phyloP scores from a whole-genome alignment of 257 asterid genomes.

The Jacaranda mimosifolia region DNA sequence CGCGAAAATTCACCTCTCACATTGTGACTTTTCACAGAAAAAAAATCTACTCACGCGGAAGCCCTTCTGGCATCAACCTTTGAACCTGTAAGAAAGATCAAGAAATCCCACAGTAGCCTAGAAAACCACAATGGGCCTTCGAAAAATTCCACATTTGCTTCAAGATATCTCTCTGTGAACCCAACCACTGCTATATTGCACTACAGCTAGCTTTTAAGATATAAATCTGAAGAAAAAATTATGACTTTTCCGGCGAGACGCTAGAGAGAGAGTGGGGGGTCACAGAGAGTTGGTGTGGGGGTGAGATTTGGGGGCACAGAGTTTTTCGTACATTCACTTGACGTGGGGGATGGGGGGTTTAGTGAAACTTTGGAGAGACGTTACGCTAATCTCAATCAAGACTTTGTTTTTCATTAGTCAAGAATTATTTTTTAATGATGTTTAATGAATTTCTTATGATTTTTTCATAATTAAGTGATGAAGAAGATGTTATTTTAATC shows the following conservation, averaged over 20 bases:
- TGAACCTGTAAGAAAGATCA: constrained; percentile 62
- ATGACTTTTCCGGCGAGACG: constrained; percentile 46
- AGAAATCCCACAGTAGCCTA: constrained; percentile 57
- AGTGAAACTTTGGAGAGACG: constrained; percentile 73
- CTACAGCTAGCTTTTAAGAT: not conserved
- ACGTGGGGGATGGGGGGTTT: constrained; percentile 54
- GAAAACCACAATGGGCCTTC: constrained; percentile 44
- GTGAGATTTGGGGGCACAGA: constrained; percentile 62
- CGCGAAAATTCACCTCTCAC: constrained; percentile 58
- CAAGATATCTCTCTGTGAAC: constrained; percentile 30
- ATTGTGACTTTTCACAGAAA: constrained; percentile 52
- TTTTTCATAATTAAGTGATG: constrained; percentile 22
- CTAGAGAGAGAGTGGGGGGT: constrained; percentile 40
- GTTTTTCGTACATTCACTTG: constrained; percentile 48
- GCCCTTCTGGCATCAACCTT: constrained; percentile 42
- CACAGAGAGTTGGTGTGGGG: no score
- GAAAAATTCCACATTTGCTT: constrained; percentile 52
- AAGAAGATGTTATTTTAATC: constrained; percentile 23
- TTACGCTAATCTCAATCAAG: constrained; percentile 58
- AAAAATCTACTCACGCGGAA: constrained; percentile 48
- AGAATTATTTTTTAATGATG: constrained; percentile 28
- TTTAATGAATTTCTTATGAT: constrained; percentile 17
- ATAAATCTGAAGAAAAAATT: constrained; percentile 18
- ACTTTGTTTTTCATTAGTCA: constrained; percentile 33
- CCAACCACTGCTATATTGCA: constrained; percentile 15